Base-by-base conservation (phyloP, 1,284 basidiomycete species). In the Cutaneotrichosporon sp. region DNA sequence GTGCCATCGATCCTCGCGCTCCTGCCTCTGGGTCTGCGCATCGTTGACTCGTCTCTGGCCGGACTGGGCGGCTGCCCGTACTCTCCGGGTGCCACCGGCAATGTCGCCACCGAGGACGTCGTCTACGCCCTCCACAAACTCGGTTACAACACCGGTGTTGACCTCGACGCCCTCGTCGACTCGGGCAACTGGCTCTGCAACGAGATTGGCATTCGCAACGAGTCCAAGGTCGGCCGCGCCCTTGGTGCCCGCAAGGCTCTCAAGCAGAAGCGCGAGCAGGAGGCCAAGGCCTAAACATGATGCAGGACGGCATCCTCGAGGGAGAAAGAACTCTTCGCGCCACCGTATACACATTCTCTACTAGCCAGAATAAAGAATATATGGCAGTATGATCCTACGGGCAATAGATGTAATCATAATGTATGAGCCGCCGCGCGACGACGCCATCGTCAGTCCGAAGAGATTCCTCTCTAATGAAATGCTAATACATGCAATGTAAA, bases 1-100 rank as follows among this genome's bases (percentile, higher is more conserved):
- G 62, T 80, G 0, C 70, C 79, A 0, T 79, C 78, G 23, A 73
- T 80, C 9, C 62, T 80, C 7, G 65, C 77, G 33, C 66, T 77
- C 15, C 69, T 78, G 2, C 65, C 67, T 4, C 63, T 72, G 18
- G 78, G 79, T 9, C 76, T 93, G 3, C 52, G 63, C 3, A 76
- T 77, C 2, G 72, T 79, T 20, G 78, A 80, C 59, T 67, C 77
- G 4, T 86, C 87, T 2, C 83, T 96, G 5, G 89, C 85, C 4
- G 91, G 92, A 0, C 81, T 97, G 0, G 93, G 93, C 2, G 91
- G 92, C 13, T 97, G 93, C 66, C 92, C 93, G 1, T 97, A 92
- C 74, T 91, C 90, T 0, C 93, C 93, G 0, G 92, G 92, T 1
- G 90, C 91, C 4, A 92, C 88, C 0, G 90, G 90, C n/a, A 93